phyloP scores from a whole-genome alignment of 805 yeast species.

The Teunomyces stri region DNA sequence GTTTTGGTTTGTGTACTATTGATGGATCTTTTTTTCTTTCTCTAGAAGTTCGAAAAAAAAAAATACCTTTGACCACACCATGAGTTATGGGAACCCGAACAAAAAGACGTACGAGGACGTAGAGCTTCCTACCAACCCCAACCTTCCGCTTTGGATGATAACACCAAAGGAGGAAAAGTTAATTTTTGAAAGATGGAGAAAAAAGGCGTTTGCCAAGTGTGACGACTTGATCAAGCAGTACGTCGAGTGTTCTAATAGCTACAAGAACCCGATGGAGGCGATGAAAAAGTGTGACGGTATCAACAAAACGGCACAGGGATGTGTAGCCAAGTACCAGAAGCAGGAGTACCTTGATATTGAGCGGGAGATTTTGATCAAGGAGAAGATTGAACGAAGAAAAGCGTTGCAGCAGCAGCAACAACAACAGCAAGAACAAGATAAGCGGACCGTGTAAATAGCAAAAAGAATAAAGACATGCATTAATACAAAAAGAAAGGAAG shows the following conservation, averaged over 20 bases:
- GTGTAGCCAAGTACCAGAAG: constrained; percentile 60
- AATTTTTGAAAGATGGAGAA: constrained; percentile 69
- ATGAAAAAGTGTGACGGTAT: constrained; percentile 64
- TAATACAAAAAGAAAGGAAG: background rate
- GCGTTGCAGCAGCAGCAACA: constrained; percentile 11
- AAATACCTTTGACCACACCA: constrained; percentile 6
- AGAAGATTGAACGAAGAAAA: constrained; percentile 45
- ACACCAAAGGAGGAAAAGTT: constrained; percentile 76
- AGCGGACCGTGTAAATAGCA: constrained; percentile 2
- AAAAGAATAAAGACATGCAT: background rate
- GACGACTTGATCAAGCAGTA: constrained; percentile 68
- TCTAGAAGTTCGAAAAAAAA: background rate
- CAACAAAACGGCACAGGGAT: constrained; percentile 56
- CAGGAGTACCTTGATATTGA: constrained; percentile 67
- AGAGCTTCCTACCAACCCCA: constrained; percentile 41
- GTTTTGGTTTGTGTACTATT: background rate
- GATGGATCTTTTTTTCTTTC: background rate
- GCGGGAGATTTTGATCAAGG: constrained; percentile 59
- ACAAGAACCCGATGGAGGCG: constrained; percentile 57
- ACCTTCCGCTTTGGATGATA: constrained; percentile 71
- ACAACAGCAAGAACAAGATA: constrained; percentile 9
- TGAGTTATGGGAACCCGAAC: constrained; percentile 22
- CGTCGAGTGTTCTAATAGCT: constrained; percentile 61
- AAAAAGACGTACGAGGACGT: constrained; percentile 37
- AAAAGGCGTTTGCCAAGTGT: constrained; percentile 61